A percentile compares a stretch with the other conserved stretches of the same genome.
Conservation (phyloP, 176 grass and related monocot genomes). For the sorghum (Sorghum bicolor) region DNA sequence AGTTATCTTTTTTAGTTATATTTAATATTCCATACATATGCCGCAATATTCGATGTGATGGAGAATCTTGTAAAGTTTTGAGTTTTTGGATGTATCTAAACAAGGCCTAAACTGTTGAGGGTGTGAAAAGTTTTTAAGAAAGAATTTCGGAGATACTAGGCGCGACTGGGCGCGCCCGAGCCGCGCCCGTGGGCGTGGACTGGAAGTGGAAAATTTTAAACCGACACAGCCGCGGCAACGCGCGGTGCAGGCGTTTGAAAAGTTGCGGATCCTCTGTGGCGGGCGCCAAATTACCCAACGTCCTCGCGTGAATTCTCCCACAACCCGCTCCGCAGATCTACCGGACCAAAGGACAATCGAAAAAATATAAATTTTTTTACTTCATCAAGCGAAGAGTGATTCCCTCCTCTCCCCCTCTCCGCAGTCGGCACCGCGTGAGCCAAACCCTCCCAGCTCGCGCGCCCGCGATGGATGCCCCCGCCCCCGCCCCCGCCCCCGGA, state of each 20-base stretch:
- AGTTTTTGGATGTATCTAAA: too few relatives aligned
- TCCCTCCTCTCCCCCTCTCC: not conserved
- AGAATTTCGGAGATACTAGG: too few relatives aligned
- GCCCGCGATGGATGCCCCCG: not conserved
- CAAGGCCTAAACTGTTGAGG: not conserved
- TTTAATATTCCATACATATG: too few relatives aligned
- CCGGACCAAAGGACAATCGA: not conserved
- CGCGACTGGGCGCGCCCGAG: not conserved
- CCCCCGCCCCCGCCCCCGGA: not conserved
- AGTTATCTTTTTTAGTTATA: too few relatives aligned
- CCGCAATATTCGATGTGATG: too few relatives aligned
- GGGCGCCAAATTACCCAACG: slow-evolving; percentile 21
- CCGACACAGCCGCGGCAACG: not conserved
- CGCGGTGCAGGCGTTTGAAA: slow-evolving; percentile 20
- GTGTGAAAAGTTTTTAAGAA: too few relatives aligned
- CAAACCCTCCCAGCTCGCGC: not conserved
- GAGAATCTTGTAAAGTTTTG: too few relatives aligned
- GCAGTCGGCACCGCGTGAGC: not conserved
- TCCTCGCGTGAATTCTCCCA: not conserved
- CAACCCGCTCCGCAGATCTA: slow-evolving; percentile 14
- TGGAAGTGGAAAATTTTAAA: not conserved
- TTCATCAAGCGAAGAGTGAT: not conserved
- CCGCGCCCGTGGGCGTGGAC: not conserved
- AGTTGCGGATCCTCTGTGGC: not conserved
- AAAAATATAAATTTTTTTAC: slow-evolving; percentile 11